Percentiles rank a stretch among this genome's conserved stretches.
These are phyloP conservation scores for Sporobolomyces pararoseus DNA, from an alignment of 768 basidiomycete species.

Conservation along the genomic window DNA sequence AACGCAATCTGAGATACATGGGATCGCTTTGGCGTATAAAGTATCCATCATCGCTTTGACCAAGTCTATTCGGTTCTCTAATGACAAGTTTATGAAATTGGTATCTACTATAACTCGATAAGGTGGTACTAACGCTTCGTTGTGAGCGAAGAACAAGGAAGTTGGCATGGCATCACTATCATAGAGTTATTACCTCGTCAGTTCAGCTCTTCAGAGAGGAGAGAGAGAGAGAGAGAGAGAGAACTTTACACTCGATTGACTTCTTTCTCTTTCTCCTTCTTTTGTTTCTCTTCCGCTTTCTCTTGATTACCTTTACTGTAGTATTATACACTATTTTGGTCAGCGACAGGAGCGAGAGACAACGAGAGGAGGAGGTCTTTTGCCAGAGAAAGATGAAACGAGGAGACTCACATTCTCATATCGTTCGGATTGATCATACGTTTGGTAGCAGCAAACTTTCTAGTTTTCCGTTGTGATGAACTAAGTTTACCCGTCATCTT, in stretches of 20 bases:
- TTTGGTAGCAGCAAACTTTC: slow-evolving; percentile 92
- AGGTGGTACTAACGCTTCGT: slow-evolving; percentile 90
- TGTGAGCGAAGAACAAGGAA: slow-evolving; percentile 89
- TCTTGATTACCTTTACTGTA: slow-evolving; percentile 85
- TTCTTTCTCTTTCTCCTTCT: slow-evolving; percentile 70
- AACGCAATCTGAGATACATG: slow-evolving; percentile 98
- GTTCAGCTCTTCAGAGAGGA: not conserved
- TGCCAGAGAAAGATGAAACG: not conserved
- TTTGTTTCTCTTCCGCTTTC: slow-evolving; percentile 80
- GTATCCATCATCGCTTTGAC: slow-evolving; percentile 99
- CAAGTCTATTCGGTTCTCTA: slow-evolving; percentile 96
- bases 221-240: not conserved
- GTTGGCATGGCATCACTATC: slow-evolving; percentile 77
- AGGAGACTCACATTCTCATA: slow-evolving; percentile 70
- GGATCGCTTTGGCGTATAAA: slow-evolving; percentile 95
- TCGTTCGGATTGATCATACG: slow-evolving; percentile 90
- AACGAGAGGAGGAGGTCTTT: not conserved
- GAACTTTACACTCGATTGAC: slow-evolving; percentile 46
- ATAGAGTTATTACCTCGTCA: too few species aligned
- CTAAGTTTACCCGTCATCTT: slow-evolving; percentile 26
- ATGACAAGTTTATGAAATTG: slow-evolving; percentile 97
- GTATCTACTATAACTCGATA: slow-evolving; percentile 97
- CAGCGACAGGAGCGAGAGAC: not conserved
- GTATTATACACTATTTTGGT: not conserved
- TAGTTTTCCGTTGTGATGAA: slow-evolving; percentile 59